These are phyloP conservation scores for Cyberlindnera mycetangii DNA, from an alignment of 805 yeast species.

Conservation along the genomic window DNA sequence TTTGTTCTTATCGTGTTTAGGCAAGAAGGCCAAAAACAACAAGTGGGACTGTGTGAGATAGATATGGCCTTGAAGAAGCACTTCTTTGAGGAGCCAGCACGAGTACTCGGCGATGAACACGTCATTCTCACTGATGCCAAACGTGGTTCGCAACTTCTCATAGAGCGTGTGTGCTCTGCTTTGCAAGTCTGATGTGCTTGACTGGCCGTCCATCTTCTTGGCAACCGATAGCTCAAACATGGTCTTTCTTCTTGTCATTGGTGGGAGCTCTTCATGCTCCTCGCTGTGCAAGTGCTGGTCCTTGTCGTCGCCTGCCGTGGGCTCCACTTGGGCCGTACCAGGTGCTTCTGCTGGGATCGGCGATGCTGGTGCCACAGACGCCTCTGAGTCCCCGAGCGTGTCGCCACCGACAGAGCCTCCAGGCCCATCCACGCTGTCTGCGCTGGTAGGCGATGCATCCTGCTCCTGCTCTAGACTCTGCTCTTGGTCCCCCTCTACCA, in stretches of 20 bases:
- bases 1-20: slow-evolving; percentile 44
- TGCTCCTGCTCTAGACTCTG: not conserved
- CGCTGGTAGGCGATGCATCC: not conserved
- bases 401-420: too few relatives aligned
- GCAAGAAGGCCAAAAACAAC: slow-evolving; percentile 76
- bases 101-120: slow-evolving; percentile 58
- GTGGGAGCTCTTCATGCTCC: not conserved
- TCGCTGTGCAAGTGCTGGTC: too few relatives aligned
- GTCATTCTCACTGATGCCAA: slow-evolving; percentile 52
- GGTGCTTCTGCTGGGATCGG: not conserved
- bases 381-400: not conserved
- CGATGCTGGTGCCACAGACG: not conserved
- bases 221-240: slow-evolving; percentile 32
- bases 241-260: slow-evolving; percentile 9
- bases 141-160: slow-evolving; percentile 34
- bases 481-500: slow-evolving; percentile 1
- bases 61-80: slow-evolving; percentile 81
- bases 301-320: slow-evolving; percentile 2
- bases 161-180: slow-evolving; percentile 36
- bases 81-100: slow-evolving; percentile 81
- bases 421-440: too few relatives aligned
- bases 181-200: slow-evolving; percentile 16
- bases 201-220: slow-evolving; percentile 11
- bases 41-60: slow-evolving; percentile 64
- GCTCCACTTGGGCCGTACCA: too few relatives aligned